Conservation (phyloP, 768 basidiomycete species). For the Pulveroboletus sp. region DNA sequence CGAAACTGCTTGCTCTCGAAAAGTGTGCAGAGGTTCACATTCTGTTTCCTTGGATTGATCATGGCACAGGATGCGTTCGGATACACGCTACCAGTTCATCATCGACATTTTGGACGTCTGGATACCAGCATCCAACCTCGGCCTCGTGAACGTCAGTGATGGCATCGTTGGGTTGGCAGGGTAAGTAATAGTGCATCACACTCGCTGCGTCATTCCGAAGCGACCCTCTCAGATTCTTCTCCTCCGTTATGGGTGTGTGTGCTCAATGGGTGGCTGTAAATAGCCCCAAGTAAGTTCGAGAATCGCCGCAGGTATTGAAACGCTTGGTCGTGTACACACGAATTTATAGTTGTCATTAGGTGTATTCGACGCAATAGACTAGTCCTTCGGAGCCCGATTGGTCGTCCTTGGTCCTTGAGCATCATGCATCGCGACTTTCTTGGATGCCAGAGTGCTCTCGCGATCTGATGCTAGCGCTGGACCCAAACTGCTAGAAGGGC, state of each 20-base stretch:
- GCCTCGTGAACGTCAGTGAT: constrained; percentile 73
- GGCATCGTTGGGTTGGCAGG: constrained; percentile 83
- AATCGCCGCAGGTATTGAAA: neutral
- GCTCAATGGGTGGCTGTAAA: constrained; percentile 59
- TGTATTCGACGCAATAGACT: constrained; percentile 8
- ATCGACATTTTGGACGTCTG: constrained; percentile 85
- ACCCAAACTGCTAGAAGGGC: neutral
- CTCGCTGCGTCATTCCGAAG: constrained; percentile 1
- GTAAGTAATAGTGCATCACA: constrained; percentile 40
- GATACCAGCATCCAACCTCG: constrained; percentile 83
- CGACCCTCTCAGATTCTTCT: constrained; percentile 46
- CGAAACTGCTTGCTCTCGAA: constrained; percentile 52
- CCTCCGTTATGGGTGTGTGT: constrained; percentile 65
- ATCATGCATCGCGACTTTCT: neutral
- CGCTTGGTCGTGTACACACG: neutral
- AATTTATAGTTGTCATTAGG: neutral
- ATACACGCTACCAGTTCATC: constrained; percentile 71
- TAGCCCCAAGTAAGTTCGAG: constrained; percentile 34
- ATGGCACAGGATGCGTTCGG: constrained; percentile 50
- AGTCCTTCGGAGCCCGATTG: neutral
- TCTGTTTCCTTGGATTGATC: constrained; percentile 3
- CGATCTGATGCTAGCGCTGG: neutral
- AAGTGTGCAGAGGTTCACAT: constrained; percentile 35
- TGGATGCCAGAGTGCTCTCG: neutral
- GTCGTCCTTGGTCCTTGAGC: neutral